These are phyloP conservation scores for Ricinus communis DNA, from an alignment of 345 rosid species.

Conservation along the genomic window DNA sequence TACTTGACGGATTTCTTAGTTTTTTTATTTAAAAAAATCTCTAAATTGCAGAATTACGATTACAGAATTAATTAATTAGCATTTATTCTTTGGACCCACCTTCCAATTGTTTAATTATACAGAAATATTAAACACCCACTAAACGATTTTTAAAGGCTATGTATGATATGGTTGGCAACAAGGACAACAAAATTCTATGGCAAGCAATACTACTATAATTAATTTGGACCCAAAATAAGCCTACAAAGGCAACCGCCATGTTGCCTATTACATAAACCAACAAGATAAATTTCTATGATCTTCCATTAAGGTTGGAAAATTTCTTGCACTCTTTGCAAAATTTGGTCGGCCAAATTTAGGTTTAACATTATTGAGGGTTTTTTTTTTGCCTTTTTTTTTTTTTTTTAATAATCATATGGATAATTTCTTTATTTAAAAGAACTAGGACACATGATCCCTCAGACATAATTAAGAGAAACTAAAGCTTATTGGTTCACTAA, in stretches of 20 bases:
- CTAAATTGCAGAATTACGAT: too few relatives aligned
- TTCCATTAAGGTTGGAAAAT: slow-evolving; percentile 23
- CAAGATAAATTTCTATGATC: slow-evolving; percentile 6
- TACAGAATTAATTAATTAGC: neutral
- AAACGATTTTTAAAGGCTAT: neutral
- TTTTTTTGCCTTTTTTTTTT: too few relatives aligned
- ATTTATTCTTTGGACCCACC: slow-evolving; percentile 7
- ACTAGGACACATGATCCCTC: neutral
- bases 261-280: slow-evolving; percentile 9
- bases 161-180: slow-evolving; percentile 45
- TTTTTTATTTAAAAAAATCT: too few relatives aligned
- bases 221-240: slow-evolving; percentile 23
- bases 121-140: neutral
- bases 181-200: slow-evolving; percentile 23
- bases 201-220: slow-evolving; percentile 16
- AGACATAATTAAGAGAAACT: neutral
- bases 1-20: too few relatives aligned
- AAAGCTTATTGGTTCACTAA: slow-evolving; percentile 4
- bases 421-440: neutral
- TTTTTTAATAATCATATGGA: neutral
- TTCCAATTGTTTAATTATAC: neutral
- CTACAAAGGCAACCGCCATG: slow-evolving; percentile 22
- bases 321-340: slow-evolving; percentile 7
- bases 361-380: neutral
- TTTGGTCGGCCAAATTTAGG: slow-evolving; percentile 37